Evolutionary conservation across 179 eudicot genomes (phyloP), one percentile per base, ranked within the genome.

Genomic region (Beta macrorhiza): DNA sequence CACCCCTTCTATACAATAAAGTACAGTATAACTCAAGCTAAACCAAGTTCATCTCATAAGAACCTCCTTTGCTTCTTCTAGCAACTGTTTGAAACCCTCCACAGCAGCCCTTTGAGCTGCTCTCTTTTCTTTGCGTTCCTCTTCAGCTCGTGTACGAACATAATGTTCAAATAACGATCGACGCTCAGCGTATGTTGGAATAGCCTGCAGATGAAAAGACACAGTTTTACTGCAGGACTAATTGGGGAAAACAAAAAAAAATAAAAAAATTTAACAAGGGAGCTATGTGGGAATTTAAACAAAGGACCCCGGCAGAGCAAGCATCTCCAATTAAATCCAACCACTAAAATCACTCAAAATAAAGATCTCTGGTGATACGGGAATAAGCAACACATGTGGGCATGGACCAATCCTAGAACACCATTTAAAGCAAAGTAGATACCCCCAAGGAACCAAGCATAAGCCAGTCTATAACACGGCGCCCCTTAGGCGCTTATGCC

Each of bases 71-170:
- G 97, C 98, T 85, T 97, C 99, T 68, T 93, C 97, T 67, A 97
- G 82, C 84, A 97, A 87, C 87, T 90, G 93, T 91, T 89, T 97
- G 87, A 92, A 97, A 79, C 97, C 97, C 89, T 93, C 99, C 47
- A 91, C 78, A 61, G 98, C 94, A 85, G 97, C 99, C 82, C 87
- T 97, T 77, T 92, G 98, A 81, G 99, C 99, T 44, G 98, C 99
- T 78, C 99, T 85, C 89, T 92, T 97, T 84, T 97, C 99, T 81
- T 93, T 97, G 57, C 99, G 93, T 85, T 93, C 98, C 84, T 93
- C 98, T 87, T 97, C 98, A 62, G 99, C 98, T 82, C 99, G 97
- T 85, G 97, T 97, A 7, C 97, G 92, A 42, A 97, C 99, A 88
- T 86, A 97, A 79, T 93, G 99, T 83, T 97, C 99, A 86, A 97